Percentiles rank a stretch among this genome's conserved stretches.
Conservation (phyloP, 129 eudicot genomes). For the Flaveria linearis region DNA sequence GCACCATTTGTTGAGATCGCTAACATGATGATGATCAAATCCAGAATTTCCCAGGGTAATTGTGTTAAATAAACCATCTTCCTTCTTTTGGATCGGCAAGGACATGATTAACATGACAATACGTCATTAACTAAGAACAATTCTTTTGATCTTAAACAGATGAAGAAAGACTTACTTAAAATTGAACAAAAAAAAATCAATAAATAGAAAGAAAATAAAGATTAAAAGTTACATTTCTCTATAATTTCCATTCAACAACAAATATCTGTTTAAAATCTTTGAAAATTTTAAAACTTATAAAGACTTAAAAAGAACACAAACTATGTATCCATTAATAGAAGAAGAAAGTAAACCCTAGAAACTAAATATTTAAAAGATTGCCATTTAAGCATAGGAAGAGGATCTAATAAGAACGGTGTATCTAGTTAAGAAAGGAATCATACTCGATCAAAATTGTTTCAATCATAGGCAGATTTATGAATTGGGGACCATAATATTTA, state of each 20-base stretch:
- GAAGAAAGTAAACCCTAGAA: slow-evolving; percentile 12
- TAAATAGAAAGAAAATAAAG: not conserved
- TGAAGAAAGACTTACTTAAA: slow-evolving; percentile 13
- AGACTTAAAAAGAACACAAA: slow-evolving; percentile 3
- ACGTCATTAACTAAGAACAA: slow-evolving; percentile 4
- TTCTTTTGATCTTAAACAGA: slow-evolving; percentile 13
- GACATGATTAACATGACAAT: slow-evolving; percentile 12
- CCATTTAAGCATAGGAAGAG: slow-evolving; percentile 7
- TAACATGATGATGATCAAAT: slow-evolving; percentile 7
- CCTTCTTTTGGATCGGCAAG: slow-evolving; percentile 2
- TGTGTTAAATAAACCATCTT: slow-evolving; percentile 14
- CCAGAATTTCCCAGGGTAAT: slow-evolving; percentile 20
- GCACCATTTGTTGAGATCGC: slow-evolving; percentile 24
- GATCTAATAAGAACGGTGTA: slow-evolving; percentile 7
- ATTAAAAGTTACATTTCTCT: not conserved
- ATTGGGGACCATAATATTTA: slow-evolving; percentile 17
- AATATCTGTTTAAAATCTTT: slow-evolving; percentile 15
- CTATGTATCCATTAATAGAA: not conserved
- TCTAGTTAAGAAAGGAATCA: slow-evolving; percentile 16
- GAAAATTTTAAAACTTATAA: not conserved
- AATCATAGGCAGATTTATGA: slow-evolving; percentile 16
- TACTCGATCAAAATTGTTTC: slow-evolving; percentile 4
- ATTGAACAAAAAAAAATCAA: not conserved
- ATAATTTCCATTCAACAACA: slow-evolving; percentile 19
- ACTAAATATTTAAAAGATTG: slow-evolving; percentile 5